Percentiles rank a stretch among this genome's conserved stretches.
These are phyloP conservation scores for Coemansia sp. DNA, from an alignment of 192 early-diverging fungal species.

Conservation along the genomic window DNA sequence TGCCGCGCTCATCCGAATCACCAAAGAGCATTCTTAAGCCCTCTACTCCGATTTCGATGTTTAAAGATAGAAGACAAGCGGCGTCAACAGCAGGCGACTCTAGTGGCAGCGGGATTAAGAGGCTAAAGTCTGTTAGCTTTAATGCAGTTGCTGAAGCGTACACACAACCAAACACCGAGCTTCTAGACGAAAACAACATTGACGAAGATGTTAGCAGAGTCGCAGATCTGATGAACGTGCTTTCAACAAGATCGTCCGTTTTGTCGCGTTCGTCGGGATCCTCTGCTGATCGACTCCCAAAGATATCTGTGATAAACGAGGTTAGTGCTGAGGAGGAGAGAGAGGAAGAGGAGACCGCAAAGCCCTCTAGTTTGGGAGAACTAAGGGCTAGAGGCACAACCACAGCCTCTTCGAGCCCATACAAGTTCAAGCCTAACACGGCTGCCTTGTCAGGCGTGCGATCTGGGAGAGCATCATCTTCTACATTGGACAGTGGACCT, in stretches of 20 bases:
- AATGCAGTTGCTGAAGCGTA: conserved; percentile 11
- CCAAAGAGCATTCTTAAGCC: conserved; percentile 36
- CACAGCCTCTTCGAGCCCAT: too few species aligned
- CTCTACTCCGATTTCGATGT: conserved; percentile 1
- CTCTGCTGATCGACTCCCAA: background rate
- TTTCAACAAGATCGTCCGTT: conserved; percentile 6
- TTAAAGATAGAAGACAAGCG: conserved; percentile 1
- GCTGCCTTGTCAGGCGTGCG: conserved; percentile 8
- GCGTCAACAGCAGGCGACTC: background rate
- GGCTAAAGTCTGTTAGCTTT: conserved; percentile 33
- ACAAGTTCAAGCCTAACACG: conserved; percentile 33
- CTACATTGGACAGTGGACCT: background rate
- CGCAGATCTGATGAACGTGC: conserved; percentile 7
- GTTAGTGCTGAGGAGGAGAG: background rate
- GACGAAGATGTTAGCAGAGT: conserved; percentile 24
- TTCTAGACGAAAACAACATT: conserved; percentile 21
- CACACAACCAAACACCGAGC: conserved; percentile 13
- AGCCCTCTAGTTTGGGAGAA: background rate
- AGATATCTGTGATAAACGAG: conserved; percentile 7
- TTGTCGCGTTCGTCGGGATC: background rate
- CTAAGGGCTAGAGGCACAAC: background rate
- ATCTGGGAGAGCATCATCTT: background rate
- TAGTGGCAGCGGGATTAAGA: background rate
- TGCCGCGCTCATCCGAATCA: background rate
- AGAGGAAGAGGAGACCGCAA: background rate